phyloP scores from a whole-genome alignment of 2,329 filamentous ascomycete genomes.

The Phyllosticta capitalensis region DNA sequence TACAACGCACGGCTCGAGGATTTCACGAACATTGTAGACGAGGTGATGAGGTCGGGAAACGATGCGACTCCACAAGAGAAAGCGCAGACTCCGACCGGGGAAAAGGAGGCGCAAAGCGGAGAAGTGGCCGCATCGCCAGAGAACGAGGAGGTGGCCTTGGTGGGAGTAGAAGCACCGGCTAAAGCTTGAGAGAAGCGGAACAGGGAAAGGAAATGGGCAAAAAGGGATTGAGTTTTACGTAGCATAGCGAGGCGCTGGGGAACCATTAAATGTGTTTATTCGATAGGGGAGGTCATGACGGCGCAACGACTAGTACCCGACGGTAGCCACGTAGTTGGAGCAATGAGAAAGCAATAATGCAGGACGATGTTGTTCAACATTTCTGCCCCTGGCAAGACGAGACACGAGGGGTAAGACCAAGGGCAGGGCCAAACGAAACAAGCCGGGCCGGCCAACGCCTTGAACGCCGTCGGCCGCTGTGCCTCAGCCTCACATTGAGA shows the following conservation, averaged over 20 bases:
- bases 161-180: not conserved
- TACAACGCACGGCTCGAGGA: slow-evolving; percentile 19
- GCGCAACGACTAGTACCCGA: not conserved
- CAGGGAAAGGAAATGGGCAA: too few relatives aligned
- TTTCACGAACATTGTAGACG: slow-evolving; percentile 28
- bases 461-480: too few relatives aligned
- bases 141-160: not conserved
- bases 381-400: not conserved
- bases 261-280: not conserved
- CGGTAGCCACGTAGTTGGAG: too few relatives aligned
- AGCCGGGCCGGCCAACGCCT: too few relatives aligned
- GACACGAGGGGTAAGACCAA: too few relatives aligned
- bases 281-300: not conserved
- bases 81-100: not conserved
- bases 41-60: slow-evolving; percentile 14
- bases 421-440: too few relatives aligned
- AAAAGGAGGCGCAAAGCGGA: not conserved
- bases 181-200: not conserved
- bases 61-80: not conserved
- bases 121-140: not conserved
- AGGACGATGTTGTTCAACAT: not conserved
- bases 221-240: not conserved
- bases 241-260: slow-evolving; percentile 8
- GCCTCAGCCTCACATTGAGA: too few relatives aligned
- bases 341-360: too few relatives aligned